Evolutionary conservation across 306 rosid species (phyloP).

Genomic region (Senna tora): DNA sequence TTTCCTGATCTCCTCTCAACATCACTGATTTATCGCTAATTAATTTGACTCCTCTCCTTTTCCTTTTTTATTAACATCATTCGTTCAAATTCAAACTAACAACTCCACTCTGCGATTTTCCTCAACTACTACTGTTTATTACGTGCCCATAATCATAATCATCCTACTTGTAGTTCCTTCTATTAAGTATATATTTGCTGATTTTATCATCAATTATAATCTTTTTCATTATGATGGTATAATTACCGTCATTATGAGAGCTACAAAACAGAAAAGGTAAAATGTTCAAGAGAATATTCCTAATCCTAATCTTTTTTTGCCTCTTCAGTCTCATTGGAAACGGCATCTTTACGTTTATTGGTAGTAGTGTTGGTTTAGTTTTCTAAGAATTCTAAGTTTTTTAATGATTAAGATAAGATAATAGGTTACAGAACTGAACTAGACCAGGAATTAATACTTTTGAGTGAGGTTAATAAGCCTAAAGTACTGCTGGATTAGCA

Average conservation of each 20-base stretch:
- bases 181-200: no score
- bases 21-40: conserved; percentile 47
- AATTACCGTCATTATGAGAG: no score
- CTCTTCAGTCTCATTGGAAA: no score
- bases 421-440: background rate
- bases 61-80: background rate
- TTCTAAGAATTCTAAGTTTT: no score
- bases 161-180: no score
- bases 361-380: background rate
- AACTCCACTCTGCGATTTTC: no score
- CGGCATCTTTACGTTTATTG: background rate
- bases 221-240: no score
- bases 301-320: background rate
- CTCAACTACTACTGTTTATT: no score
- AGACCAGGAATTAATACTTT: background rate
- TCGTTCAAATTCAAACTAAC: no score
- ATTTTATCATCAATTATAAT: no score
- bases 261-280: no score
- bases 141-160: no score
- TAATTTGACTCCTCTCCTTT: conserved; percentile 8
- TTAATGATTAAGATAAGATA: background rate
- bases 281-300: background rate
- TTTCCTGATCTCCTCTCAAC: conserved; percentile 51
- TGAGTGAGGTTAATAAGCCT: background rate
- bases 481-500: background rate